These are phyloP conservation scores for Salicornia ramosissima DNA, from an alignment of 148 eudicot species.

Conservation along the genomic window DNA sequence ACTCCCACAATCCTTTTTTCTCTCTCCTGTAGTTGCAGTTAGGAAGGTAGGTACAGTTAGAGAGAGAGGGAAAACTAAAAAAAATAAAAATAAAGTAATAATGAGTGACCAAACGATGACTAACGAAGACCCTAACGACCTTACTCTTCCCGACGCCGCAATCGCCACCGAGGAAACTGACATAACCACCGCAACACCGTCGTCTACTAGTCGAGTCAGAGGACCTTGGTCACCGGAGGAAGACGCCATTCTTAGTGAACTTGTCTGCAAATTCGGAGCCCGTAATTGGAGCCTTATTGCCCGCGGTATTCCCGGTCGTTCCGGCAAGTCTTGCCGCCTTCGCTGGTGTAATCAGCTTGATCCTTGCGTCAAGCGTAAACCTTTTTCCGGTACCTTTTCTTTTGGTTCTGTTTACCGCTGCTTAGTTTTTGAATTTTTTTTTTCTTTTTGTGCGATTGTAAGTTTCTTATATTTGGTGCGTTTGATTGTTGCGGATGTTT, in stretches of 20 bases:
- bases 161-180: not conserved
- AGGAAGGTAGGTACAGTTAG: slow-evolving; percentile 24
- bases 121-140: slow-evolving; percentile 30
- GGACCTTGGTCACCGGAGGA: slow-evolving; percentile 70
- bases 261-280: slow-evolving; percentile 52
- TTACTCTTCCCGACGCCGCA: slow-evolving; percentile 22
- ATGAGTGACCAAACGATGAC: slow-evolving; percentile 25
- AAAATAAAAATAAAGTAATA: not conserved
- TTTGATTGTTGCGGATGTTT: not conserved
- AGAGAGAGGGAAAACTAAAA: slow-evolving; percentile 2
- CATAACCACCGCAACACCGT: slow-evolving; percentile 7
- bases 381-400: slow-evolving; percentile 52
- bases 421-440: not conserved
- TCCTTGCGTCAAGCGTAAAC: slow-evolving; percentile 57
- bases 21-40: slow-evolving; percentile 21
- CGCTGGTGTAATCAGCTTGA: slow-evolving; percentile 80
- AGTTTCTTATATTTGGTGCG: not conserved
- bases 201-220: slow-evolving; percentile 21
- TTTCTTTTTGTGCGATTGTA: not conserved
- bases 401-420: not conserved
- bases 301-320: slow-evolving; percentile 59
- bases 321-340: slow-evolving; percentile 67
- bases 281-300: slow-evolving; percentile 67
- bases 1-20: not conserved
- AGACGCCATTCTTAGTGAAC: slow-evolving; percentile 40